phyloP scores from a whole-genome alignment of 176 grass and related monocot genomes.

The Lolium rigidum region DNA sequence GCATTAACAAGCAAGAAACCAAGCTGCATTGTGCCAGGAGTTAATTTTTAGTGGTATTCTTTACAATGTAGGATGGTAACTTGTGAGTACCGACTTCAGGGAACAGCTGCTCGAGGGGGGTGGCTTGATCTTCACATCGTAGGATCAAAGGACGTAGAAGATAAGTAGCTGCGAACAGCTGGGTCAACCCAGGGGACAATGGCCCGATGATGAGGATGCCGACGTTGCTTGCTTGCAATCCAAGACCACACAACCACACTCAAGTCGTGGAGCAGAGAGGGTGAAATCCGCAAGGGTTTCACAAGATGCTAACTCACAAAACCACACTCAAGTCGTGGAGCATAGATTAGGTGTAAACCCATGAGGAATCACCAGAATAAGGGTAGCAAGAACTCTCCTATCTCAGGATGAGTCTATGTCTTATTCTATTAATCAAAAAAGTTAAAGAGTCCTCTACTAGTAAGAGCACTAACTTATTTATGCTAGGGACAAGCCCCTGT shows the following conservation, averaged over 20 bases:
- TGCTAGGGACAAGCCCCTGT: neutral
- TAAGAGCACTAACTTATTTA: neutral
- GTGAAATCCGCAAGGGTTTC: neutral
- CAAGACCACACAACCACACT: neutral
- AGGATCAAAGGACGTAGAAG: neutral
- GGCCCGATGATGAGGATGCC: neutral
- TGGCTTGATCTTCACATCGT: neutral
- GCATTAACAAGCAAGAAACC: neutral
- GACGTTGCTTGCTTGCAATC: neutral
- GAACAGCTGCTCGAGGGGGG: neutral
- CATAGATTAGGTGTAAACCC: neutral
- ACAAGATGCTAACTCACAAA: neutral
- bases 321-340: neutral
- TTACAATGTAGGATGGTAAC: no score
- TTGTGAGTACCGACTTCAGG: neutral
- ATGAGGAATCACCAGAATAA: neutral
- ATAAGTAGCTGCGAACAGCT: neutral
- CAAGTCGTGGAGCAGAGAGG: neutral
- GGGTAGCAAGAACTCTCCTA: neutral
- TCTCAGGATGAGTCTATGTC: neutral
- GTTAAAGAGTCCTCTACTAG: neutral
- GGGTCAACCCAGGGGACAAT: neutral
- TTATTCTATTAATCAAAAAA: neutral
- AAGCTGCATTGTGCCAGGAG: neutral
- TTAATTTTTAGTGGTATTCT: conserved; percentile 2